Evolutionary conservation across 768 basidiomycete genomes (phyloP), one percentile per base, ranked within the genome.

Genomic region (Rubroboletus pulcherrimus): DNA sequence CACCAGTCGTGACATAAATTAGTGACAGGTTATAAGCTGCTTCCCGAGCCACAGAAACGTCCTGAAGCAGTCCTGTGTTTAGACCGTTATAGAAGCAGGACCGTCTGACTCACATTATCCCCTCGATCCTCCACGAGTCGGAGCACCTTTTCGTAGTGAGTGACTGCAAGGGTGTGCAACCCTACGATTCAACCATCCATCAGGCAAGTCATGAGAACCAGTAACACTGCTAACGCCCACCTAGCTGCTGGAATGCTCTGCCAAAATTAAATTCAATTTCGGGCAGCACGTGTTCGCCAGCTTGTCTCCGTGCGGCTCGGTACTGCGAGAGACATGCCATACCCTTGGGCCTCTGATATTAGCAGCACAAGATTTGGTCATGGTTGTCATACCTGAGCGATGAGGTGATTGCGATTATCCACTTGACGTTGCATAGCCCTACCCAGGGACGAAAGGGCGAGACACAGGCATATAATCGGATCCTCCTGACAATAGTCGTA

Each of bases 251-350:
- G 14, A 50, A 50, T 1, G 86, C 83, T 43, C 95, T 78, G 0
- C 88, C 96, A 65, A 94, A 90, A 69, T 98, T 98, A 70, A 82
- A 98, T 55, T 98, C 92, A 2, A 95, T 86, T 70, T 98, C 94
- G 34, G 84, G 80, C 26, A 80, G 59, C 3, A 74, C 50, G 2
- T 57, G 76, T 5, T 75, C 69, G 2, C 70, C 67, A 50, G 75
- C 73, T 1, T 61, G 71, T 38, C 74, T 75, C 17, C 87, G 78
- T 4, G 89, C 64, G 15, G 77, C 75, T 10, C 92, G 83, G 69
- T 98, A 98, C 45, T 83, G 81, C 0, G 86, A 79, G 19, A 98
- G 70, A 69, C 95, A 97, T 0, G 89, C 91, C 77, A 95, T 80
- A 0, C 81, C 90, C 89, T 93, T 60, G 10, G 12, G n/a, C n/a